phyloP scores from a whole-genome alignment of 805 yeast species.

The Dipodascopsis tothii region DNA sequence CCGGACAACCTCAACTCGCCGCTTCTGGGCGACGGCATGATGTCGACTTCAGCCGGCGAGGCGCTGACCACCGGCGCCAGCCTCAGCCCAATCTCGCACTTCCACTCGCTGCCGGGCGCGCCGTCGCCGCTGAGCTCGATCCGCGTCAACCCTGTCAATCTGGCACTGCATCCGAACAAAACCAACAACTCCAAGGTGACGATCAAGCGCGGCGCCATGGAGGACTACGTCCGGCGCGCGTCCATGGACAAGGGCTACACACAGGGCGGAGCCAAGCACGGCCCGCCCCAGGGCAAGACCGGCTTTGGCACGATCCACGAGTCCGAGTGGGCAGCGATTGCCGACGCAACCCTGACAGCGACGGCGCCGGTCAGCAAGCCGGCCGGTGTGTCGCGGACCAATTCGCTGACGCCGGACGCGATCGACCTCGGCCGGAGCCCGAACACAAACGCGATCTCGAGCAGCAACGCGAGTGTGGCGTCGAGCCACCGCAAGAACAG shows the following conservation, averaged over 20 bases:
- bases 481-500: not conserved
- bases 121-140: not conserved
- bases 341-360: slow-evolving; percentile 11
- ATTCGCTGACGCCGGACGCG: not conserved
- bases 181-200: slow-evolving; percentile 58
- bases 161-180: slow-evolving; percentile 59
- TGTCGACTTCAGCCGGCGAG: not conserved
- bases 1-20: slow-evolving; percentile 1
- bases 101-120: not conserved
- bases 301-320: slow-evolving; percentile 22
- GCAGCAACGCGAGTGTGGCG: not conserved
- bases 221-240: slow-evolving; percentile 21
- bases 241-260: slow-evolving; percentile 13
- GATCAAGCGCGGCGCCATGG: slow-evolving; percentile 40
- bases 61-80: too few species aligned
- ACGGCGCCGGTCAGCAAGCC: slow-evolving; percentile 12
- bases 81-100: too few species aligned
- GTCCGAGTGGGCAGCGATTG: slow-evolving; percentile 24
- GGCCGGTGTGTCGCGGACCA: not conserved
- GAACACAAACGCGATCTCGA: not conserved
- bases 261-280: not conserved
- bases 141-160: slow-evolving; percentile 44
- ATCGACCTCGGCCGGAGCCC: not conserved
- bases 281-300: slow-evolving; percentile 3
- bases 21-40: not conserved